phyloP scores from a whole-genome alignment of 371 early-diverging fungal species.

The Coemansia sp. region DNA sequence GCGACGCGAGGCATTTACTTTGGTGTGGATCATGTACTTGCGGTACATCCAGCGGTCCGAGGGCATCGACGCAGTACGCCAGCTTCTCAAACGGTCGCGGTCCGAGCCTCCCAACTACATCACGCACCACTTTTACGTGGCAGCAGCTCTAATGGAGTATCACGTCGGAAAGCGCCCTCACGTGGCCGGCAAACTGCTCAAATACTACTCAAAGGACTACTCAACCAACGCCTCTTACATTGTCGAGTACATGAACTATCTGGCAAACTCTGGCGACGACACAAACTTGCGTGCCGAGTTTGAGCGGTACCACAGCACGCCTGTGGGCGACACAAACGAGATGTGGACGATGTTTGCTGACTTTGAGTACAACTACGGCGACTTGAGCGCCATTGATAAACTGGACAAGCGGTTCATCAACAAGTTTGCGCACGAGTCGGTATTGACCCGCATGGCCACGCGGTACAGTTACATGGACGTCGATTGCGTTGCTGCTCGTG shows the following conservation, averaged over 20 bases:
- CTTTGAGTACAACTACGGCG: slow-evolving; percentile 87
- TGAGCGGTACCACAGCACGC: slow-evolving; percentile 75
- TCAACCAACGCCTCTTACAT: slow-evolving; percentile 73
- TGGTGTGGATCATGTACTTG: slow-evolving; percentile 90
- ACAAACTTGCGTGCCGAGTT: slow-evolving; percentile 89
- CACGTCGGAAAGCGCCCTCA: slow-evolving; percentile 80
- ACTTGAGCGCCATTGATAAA: slow-evolving; percentile 70
- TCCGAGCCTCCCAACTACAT: slow-evolving; percentile 63
- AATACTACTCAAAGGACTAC: slow-evolving; percentile 80
- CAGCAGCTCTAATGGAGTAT: slow-evolving; percentile 86
- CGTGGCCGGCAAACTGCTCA: slow-evolving; percentile 91
- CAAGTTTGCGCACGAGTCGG: slow-evolving; percentile 61
- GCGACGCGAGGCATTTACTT: slow-evolving; percentile 61
- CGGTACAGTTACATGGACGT: slow-evolving; percentile 41
- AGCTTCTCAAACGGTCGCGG: slow-evolving; percentile 79
- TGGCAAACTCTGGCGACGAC: slow-evolving; percentile 87
- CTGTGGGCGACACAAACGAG: slow-evolving; percentile 54
- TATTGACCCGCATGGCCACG: slow-evolving; percentile 35
- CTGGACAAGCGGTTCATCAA: slow-evolving; percentile 76
- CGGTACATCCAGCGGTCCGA: slow-evolving; percentile 78
- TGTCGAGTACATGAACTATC: slow-evolving; percentile 78
- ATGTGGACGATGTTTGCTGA: slow-evolving; percentile 82
- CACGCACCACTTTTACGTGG: slow-evolving; percentile 80
- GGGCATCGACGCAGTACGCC: slow-evolving; percentile 74
- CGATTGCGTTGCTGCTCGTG: slow-evolving; percentile 31